phyloP scores from a whole-genome alignment of 257 asterid species.

The Knoxia roxburghii region DNA sequence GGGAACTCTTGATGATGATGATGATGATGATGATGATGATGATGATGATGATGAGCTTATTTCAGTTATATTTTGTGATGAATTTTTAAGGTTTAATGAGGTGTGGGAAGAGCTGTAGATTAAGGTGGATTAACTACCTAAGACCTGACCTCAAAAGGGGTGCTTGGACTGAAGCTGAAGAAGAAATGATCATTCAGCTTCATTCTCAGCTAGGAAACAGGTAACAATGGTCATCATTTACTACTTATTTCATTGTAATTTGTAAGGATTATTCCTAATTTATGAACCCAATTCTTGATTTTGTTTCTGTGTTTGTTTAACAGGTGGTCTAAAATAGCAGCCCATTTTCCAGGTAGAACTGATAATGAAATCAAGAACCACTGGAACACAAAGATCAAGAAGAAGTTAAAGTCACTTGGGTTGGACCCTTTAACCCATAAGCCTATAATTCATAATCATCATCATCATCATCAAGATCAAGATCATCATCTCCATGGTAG shows the following conservation, averaged over 20 bases:
- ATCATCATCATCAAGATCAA: neutral
- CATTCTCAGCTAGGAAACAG: conserved; percentile 80
- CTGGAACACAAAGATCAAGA: conserved; percentile 55
- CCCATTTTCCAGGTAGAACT: conserved; percentile 54
- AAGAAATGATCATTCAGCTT: conserved; percentile 75
- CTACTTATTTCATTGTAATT: no score
- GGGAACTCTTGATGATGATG: no score
- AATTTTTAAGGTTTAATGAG: conserved; percentile 60
- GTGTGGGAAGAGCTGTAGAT: conserved; percentile 86
- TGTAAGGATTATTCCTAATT: no score
- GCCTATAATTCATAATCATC: conserved; percentile 21
- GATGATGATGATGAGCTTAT: no score
- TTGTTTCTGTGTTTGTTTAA: neutral
- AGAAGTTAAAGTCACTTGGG: conserved; percentile 39
- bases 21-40: no score
- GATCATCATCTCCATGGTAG: no score
- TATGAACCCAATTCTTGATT: neutral
- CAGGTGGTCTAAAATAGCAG: conserved; percentile 92
- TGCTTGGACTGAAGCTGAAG: conserved; percentile 69
- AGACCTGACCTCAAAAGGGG: conserved; percentile 91
- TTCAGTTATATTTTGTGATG: neutral
- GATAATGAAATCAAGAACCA: conserved; percentile 51
- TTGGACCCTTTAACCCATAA: conserved; percentile 43
- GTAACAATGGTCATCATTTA: conserved; percentile 27
- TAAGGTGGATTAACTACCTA: conserved; percentile 78